Evolutionary conservation across 768 basidiomycete genomes (phyloP).

Genomic region (Rhodotorula paludigena): DNA sequence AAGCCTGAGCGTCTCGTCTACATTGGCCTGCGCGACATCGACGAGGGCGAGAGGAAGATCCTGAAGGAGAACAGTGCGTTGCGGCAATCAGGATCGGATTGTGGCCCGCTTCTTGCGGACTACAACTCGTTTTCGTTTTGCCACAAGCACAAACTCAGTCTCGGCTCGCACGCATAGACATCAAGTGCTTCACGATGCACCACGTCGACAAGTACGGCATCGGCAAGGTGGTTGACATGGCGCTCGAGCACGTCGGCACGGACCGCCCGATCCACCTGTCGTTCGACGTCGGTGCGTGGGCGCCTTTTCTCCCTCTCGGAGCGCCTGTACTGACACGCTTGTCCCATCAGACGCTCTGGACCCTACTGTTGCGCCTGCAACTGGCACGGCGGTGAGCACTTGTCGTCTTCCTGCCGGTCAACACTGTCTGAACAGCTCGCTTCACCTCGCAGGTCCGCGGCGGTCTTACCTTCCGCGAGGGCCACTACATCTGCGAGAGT

Average conservation of each 20-base stretch:
- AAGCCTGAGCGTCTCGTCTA: slow-evolving; percentile 79
- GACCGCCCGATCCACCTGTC: slow-evolving; percentile 83
- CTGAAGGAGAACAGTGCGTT: slow-evolving; percentile 60
- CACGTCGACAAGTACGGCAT: slow-evolving; percentile 59
- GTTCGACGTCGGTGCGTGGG: slow-evolving; percentile 65
- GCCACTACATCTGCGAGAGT: slow-evolving; percentile 93
- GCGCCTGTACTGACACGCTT: not conserved
- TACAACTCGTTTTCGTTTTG: not conserved
- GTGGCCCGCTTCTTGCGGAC: no score
- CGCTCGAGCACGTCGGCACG: slow-evolving; percentile 87
- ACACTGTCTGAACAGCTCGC: not conserved
- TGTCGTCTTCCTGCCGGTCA: not conserved
- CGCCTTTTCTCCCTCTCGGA: slow-evolving; percentile 52
- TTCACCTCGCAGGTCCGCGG: slow-evolving; percentile 53
- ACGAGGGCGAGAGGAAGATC: slow-evolving; percentile 79
- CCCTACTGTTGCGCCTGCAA: slow-evolving; percentile 91
- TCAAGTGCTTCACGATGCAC: slow-evolving; percentile 85
- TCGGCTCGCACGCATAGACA: slow-evolving; percentile 50
- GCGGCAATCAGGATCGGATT: no score
- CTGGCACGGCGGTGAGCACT: slow-evolving; percentile 76
- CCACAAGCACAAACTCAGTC: not conserved
- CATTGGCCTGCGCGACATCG: slow-evolving; percentile 92
- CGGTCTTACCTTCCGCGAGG: slow-evolving; percentile 91
- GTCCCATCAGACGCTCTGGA: slow-evolving; percentile 51
- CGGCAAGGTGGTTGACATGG: slow-evolving; percentile 88